Percentiles rank a stretch among this genome's conserved stretches.
These are phyloP conservation scores for Acanthamoeba healyi DNA, from an alignment of 208 protist genomes.

Conservation along the genomic window DNA sequence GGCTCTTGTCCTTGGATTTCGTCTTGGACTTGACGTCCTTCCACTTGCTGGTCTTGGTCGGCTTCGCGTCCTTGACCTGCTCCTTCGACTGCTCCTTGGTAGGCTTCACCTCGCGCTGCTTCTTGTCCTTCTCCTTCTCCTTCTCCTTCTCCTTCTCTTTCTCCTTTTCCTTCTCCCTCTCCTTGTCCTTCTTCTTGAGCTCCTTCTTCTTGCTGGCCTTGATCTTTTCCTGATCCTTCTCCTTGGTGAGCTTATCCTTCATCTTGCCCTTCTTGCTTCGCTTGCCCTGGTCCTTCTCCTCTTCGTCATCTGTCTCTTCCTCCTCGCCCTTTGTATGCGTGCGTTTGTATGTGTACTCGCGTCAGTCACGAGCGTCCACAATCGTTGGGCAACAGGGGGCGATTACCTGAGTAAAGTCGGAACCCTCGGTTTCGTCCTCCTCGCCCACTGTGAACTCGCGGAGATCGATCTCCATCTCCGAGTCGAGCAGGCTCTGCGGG, in stretches of 20 bases:
- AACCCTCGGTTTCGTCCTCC: conserved; percentile 62
- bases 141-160: conserved; percentile 57
- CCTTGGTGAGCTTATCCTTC: background rate
- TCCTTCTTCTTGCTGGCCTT: background rate
- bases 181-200: background rate
- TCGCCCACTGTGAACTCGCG: conserved; percentile 59
- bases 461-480: conserved; percentile 55
- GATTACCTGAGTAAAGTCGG: conserved; percentile 17
- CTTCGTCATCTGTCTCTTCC: conserved; percentile 36
- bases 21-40: conserved; percentile 60
- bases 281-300: conserved; percentile 26
- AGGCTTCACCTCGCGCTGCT: background rate
- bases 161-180: conserved; percentile 27
- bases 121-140: conserved; percentile 57
- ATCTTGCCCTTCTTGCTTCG: background rate
- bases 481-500: conserved; percentile 43
- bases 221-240: background rate
- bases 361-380: background rate
- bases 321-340: background rate
- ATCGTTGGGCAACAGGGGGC: background rate
- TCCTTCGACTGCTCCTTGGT: conserved; percentile 55
- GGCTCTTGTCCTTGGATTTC: conserved; percentile 34
- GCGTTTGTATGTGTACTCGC: background rate
- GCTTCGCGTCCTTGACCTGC: background rate
- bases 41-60: conserved; percentile 33